These are phyloP conservation scores for Cylindrotheca fusiformis DNA, from an alignment of 108 stramenopile genomes.

Conservation along the genomic window DNA sequence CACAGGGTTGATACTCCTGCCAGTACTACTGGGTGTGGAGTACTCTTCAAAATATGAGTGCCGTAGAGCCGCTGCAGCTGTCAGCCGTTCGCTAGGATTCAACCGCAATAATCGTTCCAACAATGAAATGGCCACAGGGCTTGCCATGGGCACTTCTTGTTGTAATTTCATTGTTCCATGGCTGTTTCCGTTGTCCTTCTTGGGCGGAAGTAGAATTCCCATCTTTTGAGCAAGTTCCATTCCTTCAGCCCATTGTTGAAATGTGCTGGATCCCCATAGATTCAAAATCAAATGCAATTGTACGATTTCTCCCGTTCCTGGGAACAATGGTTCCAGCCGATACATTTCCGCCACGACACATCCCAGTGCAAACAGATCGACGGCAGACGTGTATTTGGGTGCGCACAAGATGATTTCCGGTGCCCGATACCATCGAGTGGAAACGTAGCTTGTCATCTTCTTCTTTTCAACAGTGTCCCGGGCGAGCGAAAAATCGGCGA, in stretches of 20 bases:
- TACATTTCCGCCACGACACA: conserved; percentile 92
- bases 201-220: conserved; percentile 1
- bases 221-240: conserved; percentile 3
- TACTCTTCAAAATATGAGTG: conserved; percentile 69
- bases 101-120: conserved; percentile 36
- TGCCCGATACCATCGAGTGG: conserved; percentile 97
- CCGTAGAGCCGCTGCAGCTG: conserved; percentile 56
- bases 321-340: conserved; percentile 89
- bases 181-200: no score
- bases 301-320: conserved; percentile 88
- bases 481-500: conserved; percentile 95
- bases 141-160: conserved; percentile 6
- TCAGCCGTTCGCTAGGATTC: conserved; percentile 75
- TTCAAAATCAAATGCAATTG: conserved; percentile 84
- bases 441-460: conserved; percentile 90
- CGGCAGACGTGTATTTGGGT: conserved; percentile 78
- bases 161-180: no score
- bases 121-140: conserved; percentile 50
- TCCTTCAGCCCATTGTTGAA: conserved; percentile 14
- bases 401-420: conserved; percentile 87
- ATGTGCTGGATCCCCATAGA: conserved; percentile 72
- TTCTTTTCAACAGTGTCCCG: conserved; percentile 19
- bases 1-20: no score
- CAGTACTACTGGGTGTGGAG: no score
- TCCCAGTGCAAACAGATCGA: conserved; percentile 93